phyloP scores from a whole-genome alignment of 2,329 filamentous ascomycete species.

The Lachnellula willkommii region DNA sequence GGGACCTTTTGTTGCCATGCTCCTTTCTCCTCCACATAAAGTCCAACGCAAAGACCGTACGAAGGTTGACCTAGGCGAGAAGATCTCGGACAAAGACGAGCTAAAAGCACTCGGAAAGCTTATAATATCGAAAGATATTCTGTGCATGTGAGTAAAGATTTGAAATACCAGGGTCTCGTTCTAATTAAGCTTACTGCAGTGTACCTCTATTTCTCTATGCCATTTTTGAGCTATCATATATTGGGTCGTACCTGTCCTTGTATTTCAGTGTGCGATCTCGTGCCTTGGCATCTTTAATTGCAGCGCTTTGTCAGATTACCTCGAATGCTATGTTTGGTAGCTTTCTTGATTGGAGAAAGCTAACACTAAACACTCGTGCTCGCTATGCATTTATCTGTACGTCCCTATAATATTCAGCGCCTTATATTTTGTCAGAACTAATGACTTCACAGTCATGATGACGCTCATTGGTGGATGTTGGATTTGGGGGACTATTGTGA shows the following conservation, averaged over 20 bases:
- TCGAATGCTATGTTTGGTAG: too few relatives aligned
- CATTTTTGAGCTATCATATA: constrained; percentile 38
- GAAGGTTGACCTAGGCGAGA: constrained; percentile 29
- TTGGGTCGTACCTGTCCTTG: constrained; percentile 36
- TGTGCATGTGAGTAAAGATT: too few relatives aligned
- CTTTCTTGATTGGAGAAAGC: constrained; percentile 30
- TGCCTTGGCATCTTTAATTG: constrained; percentile 36
- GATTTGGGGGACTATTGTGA: constrained; percentile 42
- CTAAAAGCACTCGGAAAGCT: constrained; percentile 14
- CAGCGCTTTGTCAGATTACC: constrained; percentile 53
- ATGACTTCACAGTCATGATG: constrained; percentile 41
- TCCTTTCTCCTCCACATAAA: constrained; percentile 41
- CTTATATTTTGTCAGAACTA: constrained; percentile 48
- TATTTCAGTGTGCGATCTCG: constrained; percentile 40
- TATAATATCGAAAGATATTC: too few relatives aligned
- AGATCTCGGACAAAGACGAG: constrained; percentile 31
- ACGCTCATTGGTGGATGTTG: constrained; percentile 37
- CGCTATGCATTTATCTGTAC: background rate
- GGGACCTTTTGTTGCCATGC: constrained; percentile 37
- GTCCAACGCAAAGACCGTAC: constrained; percentile 41
- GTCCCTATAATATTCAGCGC: too few relatives aligned
- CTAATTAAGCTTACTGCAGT: constrained; percentile 34
- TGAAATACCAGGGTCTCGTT: too few relatives aligned
- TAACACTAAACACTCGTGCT: constrained; percentile 29
- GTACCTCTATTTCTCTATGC: constrained; percentile 33